Base-by-base conservation (phyloP, 2,329 filamentous ascomycete species). In the Talaromyces sp. region DNA sequence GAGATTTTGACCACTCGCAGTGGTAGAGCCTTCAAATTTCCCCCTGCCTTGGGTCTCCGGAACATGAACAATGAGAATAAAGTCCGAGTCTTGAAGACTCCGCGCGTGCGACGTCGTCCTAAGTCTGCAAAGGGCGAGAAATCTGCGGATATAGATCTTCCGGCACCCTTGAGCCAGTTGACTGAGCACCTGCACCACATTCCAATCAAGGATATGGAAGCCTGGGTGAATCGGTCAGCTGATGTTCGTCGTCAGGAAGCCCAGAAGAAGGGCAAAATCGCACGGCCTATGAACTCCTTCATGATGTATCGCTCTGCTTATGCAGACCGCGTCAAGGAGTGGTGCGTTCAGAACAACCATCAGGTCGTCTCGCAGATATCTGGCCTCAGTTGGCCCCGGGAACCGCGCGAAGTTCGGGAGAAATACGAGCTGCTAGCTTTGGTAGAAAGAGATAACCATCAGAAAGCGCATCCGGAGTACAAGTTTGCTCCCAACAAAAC, bases 221-320 rank as follows among this genome's bases (percentile, higher is more conserved):
- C 83, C 29, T 96, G 91, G 82, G 93, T 96, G 40, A 87, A 89
- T 71, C 86, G 94, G 60, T 82, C 90, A 10, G 79, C 82, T 1
- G 88, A 91, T 65, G 84, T 84, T 6, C 86, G 94, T 65, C 83
- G 82, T 58, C 79, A 82, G 63, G 93, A 97, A 76, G 88, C 87
- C 51, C 85, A 86, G 71, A 92, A 89, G 72, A 81, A 88, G 40
- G 91, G 91, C 29, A 93, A 93, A 75, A 86, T 98, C 70, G 92
- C 94, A 72, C 86, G 95, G 34, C 93, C 95, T 2, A 96, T 97
- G 90, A 99, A 99, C 77, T 94, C 92, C 0, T 99, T 98, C 81
- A 97, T 99, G 90, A 83, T 99, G 60, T 99, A 99, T 77, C 90
- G 95, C 49, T 97, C 95, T 70, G 92, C 92, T 6, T 97, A 92